Evolutionary conservation across 305 asterid genomes (phyloP).

Genomic region (Stenogyne calaminthoides): DNA sequence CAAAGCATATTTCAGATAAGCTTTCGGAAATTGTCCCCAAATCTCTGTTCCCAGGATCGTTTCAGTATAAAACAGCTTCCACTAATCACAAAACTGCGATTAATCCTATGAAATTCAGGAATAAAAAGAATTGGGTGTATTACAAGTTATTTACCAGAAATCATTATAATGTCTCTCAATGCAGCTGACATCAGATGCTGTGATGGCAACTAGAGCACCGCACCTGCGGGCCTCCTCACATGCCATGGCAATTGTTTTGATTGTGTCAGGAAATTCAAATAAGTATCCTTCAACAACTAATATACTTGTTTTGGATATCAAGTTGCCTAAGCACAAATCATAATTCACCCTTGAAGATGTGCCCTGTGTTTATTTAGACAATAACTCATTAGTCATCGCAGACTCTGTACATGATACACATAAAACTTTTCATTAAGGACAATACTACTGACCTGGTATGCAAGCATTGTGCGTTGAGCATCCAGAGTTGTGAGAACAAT

Average conservation of each 20-base stretch:
- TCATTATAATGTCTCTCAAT: conserved; percentile 91
- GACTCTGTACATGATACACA: conserved; percentile 4
- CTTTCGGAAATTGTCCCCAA: not conserved
- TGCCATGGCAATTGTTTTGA: conserved; percentile 76
- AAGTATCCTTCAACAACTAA: conserved; percentile 89
- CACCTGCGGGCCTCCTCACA: conserved; percentile 83
- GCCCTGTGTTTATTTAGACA: conserved; percentile 49
- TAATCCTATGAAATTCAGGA: not conserved
- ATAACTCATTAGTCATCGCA: not conserved
- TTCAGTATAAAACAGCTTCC: not conserved
- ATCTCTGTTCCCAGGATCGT: not conserved
- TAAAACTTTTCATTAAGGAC: not conserved
- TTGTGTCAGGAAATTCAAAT: conserved; percentile 92
- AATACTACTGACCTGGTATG: conserved; percentile 67
- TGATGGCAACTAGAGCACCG: conserved; percentile 93
- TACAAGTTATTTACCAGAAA: conserved; percentile 66
- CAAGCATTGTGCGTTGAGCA: conserved; percentile 98
- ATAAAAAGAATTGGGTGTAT: conserved; percentile 1
- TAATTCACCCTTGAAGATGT: conserved; percentile 79
- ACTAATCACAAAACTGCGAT: not conserved
- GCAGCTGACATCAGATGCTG: conserved; percentile 98
- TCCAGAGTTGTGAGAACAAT: conserved; percentile 93
- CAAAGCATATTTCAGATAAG: conserved; percentile 11
- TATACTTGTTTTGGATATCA: conserved; percentile 76
- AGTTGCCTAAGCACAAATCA: conserved; percentile 71